Evolutionary conservation across 257 asterid genomes (phyloP).

Genomic region (Misopates orontium): DNA sequence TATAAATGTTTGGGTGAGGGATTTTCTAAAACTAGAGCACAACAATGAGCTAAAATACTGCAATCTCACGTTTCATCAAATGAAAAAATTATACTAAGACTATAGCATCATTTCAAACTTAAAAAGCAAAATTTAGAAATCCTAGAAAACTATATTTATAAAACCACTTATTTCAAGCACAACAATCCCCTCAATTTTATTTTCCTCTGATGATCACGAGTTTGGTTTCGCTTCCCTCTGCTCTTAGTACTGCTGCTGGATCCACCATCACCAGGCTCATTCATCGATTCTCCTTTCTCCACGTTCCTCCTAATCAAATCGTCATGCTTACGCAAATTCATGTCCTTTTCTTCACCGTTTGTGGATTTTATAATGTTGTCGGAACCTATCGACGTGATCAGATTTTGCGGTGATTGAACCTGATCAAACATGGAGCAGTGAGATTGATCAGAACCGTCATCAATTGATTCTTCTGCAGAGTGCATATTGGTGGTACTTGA

Average conservation of each 20-base stretch:
- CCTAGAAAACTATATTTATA: background rate
- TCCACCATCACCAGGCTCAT: constrained; percentile 4
- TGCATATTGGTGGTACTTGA: background rate
- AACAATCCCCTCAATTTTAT: constrained; percentile 23
- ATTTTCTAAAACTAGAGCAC: no score
- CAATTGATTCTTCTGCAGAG: constrained; percentile 1
- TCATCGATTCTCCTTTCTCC: constrained; percentile 30
- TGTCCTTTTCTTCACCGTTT: background rate
- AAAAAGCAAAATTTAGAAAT: background rate
- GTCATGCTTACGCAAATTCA: constrained; percentile 25
- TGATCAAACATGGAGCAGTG: constrained; percentile 1
- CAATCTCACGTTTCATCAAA: background rate
- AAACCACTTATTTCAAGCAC: constrained; percentile 1
- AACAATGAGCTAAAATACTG: no score
- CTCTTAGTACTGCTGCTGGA: background rate
- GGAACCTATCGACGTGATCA: background rate
- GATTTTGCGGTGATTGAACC: background rate
- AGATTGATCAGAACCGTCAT: background rate
- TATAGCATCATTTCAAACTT: background rate
- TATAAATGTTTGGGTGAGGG: no score
- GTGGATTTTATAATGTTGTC: background rate
- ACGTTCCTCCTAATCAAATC: constrained; percentile 39
- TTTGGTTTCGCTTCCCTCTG: background rate
- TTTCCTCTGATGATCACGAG: background rate
- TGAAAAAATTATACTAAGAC: background rate